phyloP scores from a whole-genome alignment of 1,284 basidiomycete species.

The Moniliella sp. region DNA sequence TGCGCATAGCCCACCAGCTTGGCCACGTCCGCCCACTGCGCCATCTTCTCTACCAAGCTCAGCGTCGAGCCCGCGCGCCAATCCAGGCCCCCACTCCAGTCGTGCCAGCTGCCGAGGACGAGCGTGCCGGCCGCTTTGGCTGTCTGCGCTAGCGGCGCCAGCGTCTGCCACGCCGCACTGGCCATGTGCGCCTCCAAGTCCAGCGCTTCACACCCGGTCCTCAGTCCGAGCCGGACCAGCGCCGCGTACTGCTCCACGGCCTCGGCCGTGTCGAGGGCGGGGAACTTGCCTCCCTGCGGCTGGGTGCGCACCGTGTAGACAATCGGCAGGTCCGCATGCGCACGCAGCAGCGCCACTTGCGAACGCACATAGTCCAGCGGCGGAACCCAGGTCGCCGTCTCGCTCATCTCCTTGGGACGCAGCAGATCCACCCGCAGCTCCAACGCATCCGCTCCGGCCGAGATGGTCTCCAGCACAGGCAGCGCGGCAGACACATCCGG shows the following conservation, averaged over 20 bases:
- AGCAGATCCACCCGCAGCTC: constrained; percentile 83
- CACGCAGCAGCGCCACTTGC: constrained; percentile 61
- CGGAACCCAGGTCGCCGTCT: constrained; percentile 43
- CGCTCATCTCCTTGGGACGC: constrained; percentile 36
- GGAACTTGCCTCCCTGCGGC: constrained; percentile 76
- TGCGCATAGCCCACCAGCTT: constrained; percentile 76
- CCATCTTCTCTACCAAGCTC: constrained; percentile 12
- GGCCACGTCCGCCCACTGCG: constrained; percentile 52
- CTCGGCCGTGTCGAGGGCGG: constrained; percentile 51
- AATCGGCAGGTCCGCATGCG: constrained; percentile 58
- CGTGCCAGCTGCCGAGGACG: constrained; percentile 71
- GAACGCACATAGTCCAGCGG: constrained; percentile 52
- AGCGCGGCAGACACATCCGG: constrained; percentile 59
- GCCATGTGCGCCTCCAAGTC: constrained; percentile 70
- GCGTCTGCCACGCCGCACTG: no score
- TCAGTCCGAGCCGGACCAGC: constrained; percentile 56
- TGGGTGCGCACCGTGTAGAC: constrained; percentile 75
- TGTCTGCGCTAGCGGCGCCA: no score
- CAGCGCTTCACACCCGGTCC: constrained; percentile 71
- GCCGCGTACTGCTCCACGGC: constrained; percentile 58
- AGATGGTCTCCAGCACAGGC: constrained; percentile 49
- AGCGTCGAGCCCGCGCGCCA: constrained; percentile 55
- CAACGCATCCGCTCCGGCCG: constrained; percentile 68
- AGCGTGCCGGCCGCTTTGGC: constrained; percentile 47
- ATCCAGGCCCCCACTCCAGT: constrained; percentile 63